phyloP scores from a whole-genome alignment of 2,329 filamentous ascomycete species.

The Pseudogymnoascus sp. region DNA sequence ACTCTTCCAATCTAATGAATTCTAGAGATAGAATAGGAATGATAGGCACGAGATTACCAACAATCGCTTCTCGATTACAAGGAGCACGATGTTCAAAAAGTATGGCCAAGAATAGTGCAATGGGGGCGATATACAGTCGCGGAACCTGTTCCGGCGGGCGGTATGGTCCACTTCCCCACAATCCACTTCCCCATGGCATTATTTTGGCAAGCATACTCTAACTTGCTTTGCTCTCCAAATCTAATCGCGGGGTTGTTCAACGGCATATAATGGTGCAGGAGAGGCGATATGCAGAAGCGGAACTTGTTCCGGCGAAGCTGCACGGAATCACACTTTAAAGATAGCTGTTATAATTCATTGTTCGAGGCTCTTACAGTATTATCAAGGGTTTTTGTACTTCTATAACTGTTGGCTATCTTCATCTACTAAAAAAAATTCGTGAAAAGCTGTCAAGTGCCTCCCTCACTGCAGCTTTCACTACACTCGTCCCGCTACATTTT shows the following conservation, averaged over 20 bases:
- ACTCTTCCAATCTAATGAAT: not conserved
- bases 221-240: not conserved
- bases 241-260: not conserved
- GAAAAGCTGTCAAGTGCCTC: not conserved
- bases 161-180: not conserved
- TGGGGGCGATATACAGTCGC: not conserved
- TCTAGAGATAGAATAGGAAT: not conserved
- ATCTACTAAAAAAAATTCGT: not conserved
- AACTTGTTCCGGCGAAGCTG: not conserved
- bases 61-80: not conserved
- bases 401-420: not conserved
- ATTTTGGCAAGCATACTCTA: not conserved
- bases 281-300: not conserved
- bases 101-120: not conserved
- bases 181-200: not conserved
- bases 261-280: not conserved
- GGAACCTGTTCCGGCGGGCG: not conserved
- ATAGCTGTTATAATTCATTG: not conserved
- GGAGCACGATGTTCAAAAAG: not conserved
- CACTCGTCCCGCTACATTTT: not conserved
- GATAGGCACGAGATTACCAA: not conserved
- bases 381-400: not conserved
- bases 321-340: not conserved
- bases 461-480: not conserved
- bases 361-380: not conserved